Conservation (phyloP, 257 asterid species). For the Solanum commersonii region DNA sequence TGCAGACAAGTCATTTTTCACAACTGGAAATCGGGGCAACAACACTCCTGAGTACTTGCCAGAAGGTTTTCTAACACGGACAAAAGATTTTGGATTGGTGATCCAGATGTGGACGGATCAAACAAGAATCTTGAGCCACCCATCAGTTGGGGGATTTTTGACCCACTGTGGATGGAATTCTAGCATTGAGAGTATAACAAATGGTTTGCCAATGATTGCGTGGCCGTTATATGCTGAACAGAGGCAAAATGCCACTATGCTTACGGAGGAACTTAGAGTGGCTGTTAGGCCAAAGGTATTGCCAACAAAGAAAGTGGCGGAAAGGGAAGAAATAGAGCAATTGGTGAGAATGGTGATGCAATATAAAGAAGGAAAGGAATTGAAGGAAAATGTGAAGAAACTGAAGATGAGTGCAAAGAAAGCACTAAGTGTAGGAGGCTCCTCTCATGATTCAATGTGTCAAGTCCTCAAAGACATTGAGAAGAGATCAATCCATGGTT, state of each 20-base stretch:
- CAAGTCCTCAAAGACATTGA: not conserved
- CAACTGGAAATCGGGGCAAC: not conserved
- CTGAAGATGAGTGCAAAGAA: not conserved
- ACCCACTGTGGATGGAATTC: slow-evolving; percentile 23
- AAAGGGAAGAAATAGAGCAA: slow-evolving; percentile 8
- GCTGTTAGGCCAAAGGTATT: slow-evolving; percentile 6
- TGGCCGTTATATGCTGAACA: slow-evolving; percentile 18
- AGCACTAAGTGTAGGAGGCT: not conserved
- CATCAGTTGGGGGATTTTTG: slow-evolving; percentile 10
- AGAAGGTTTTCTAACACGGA: slow-evolving; percentile 2
- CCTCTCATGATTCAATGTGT: not conserved
- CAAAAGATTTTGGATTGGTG: not conserved
- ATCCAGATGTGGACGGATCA: slow-evolving; percentile 3
- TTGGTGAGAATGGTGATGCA: slow-evolving; percentile 11
- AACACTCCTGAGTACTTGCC: slow-evolving; percentile 4
- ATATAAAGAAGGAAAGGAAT: not conserved
- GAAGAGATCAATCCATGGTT: not conserved
- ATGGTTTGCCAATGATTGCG: slow-evolving; percentile 14
- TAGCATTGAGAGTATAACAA: slow-evolving; percentile 1
- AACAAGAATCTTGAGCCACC: slow-evolving; percentile 4
- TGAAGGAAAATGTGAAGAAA: slow-evolving; percentile 3
- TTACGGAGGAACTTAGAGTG: slow-evolving; percentile 10
- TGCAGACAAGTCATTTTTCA: not conserved
- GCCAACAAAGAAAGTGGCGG: slow-evolving; percentile 2
- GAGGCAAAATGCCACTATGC: slow-evolving; percentile 1